phyloP scores from a whole-genome alignment of 495 filamentous ascomycete genomes.

The Penicillium argentinense region DNA sequence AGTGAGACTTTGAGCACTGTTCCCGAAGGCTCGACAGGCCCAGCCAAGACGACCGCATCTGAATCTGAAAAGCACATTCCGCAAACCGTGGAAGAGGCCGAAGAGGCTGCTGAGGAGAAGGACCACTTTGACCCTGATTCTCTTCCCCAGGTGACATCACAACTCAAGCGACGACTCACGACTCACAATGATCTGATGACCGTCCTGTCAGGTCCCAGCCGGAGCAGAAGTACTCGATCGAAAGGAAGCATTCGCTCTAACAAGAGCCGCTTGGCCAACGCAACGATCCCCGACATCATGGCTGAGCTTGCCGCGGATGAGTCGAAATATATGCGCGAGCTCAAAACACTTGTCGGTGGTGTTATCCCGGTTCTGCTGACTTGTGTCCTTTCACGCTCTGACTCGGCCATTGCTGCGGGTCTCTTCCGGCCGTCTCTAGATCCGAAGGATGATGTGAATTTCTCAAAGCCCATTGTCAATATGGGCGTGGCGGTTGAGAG shows the following conservation, averaged over 20 bases:
- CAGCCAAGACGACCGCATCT: not conserved
- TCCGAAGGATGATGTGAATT: slow-evolving; percentile 56
- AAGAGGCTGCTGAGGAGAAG: slow-evolving; percentile 36
- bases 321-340: slow-evolving; percentile 84
- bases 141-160: slow-evolving; percentile 43
- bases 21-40: slow-evolving; percentile 28
- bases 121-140: slow-evolving; percentile 48
- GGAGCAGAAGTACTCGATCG: slow-evolving; percentile 66
- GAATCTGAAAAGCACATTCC: not conserved
- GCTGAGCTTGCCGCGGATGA: slow-evolving; percentile 82
- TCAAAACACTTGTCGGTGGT: slow-evolving; percentile 91
- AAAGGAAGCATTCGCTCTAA: slow-evolving; percentile 70
- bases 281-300: slow-evolving; percentile 73
- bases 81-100: slow-evolving; percentile 6
- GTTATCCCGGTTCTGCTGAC: slow-evolving; percentile 91
- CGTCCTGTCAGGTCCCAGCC: slow-evolving; percentile 74
- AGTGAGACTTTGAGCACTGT: slow-evolving; percentile 56
- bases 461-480: slow-evolving; percentile 86
- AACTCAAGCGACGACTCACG: slow-evolving; percentile 71
- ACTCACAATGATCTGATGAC: slow-evolving; percentile 94
- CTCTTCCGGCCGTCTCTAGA: slow-evolving; percentile 60
- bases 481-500: slow-evolving; percentile 92
- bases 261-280: slow-evolving; percentile 61
- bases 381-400: slow-evolving; percentile 75
- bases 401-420: slow-evolving; percentile 62